phyloP scores from a whole-genome alignment of 495 filamentous ascomycete species.

The Hypoxylon trugodes region DNA sequence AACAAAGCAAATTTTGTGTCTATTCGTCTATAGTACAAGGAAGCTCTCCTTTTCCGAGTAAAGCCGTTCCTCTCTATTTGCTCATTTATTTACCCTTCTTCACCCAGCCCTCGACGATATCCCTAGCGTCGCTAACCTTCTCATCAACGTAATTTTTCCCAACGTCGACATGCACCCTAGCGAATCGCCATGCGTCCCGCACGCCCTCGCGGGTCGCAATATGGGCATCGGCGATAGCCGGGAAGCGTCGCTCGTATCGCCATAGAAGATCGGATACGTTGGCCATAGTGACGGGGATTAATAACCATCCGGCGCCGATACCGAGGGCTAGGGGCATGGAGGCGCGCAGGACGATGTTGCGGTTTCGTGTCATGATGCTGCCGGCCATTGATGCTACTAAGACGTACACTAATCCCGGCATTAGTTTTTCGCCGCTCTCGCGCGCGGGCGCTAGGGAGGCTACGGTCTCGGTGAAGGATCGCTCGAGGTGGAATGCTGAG shows the following conservation, averaged over 20 bases:
- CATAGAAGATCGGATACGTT: slow-evolving; percentile 86
- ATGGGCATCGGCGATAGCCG: slow-evolving; percentile 81
- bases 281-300: slow-evolving; percentile 79
- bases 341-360: slow-evolving; percentile 79
- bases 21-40: slow-evolving; percentile 41
- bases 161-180: slow-evolving; percentile 73
- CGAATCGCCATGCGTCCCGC: slow-evolving; percentile 72
- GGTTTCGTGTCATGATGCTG: slow-evolving; percentile 84
- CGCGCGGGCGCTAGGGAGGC: slow-evolving; percentile 84
- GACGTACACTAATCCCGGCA: slow-evolving; percentile 88
- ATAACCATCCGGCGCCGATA: slow-evolving; percentile 74
- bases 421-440: slow-evolving; percentile 80
- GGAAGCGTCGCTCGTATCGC: slow-evolving; percentile 88
- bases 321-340: slow-evolving; percentile 75
- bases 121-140: slow-evolving; percentile 74
- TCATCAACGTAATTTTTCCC: slow-evolving; percentile 78
- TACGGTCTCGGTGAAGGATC: slow-evolving; percentile 83
- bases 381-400: slow-evolving; percentile 92
- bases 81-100: slow-evolving; percentile 76
- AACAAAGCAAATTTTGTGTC: slow-evolving; percentile 34
- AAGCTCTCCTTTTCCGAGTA: neutral
- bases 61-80: neutral
- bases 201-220: slow-evolving; percentile 69
- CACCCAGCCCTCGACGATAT: slow-evolving; percentile 85
- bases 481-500: slow-evolving; percentile 78